Evolutionary conservation across 176 grass and related monocot genomes (phyloP).

Genomic region (Tillandsia leiboldiana): DNA sequence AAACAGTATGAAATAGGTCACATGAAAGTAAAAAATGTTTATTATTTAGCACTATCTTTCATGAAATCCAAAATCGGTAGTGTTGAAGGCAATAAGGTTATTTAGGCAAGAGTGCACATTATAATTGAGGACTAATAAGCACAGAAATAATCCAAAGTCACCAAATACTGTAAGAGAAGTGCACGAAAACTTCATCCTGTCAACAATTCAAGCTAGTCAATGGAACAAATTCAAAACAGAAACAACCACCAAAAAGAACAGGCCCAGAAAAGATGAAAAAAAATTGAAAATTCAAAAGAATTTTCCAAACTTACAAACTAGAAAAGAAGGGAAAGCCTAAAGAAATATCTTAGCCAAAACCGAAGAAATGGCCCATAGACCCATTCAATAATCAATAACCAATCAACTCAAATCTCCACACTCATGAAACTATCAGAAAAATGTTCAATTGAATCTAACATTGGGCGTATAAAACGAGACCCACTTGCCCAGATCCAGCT

Average conservation of each 20-base stretch:
- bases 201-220: neutral
- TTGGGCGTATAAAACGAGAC: neutral
- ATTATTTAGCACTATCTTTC: neutral
- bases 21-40: neutral
- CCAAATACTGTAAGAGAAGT: neutral
- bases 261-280: neutral
- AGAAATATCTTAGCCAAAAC: neutral
- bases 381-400: neutral
- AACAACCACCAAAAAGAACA: neutral
- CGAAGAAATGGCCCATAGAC: neutral
- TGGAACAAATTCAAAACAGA: neutral
- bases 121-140: neutral
- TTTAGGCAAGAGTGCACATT: neutral
- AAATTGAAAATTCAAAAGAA: neutral
- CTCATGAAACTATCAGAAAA: neutral
- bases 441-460: neutral
- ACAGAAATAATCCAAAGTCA: neutral
- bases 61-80: neutral
- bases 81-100: neutral
- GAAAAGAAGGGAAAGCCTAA: neutral
- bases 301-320: neutral
- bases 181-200: neutral
- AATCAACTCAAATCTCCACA: neutral
- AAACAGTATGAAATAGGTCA: slow-evolving; percentile 1
- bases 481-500: neutral